phyloP scores from a whole-genome alignment of 495 filamentous ascomycete genomes.

The Podospora didyma region DNA sequence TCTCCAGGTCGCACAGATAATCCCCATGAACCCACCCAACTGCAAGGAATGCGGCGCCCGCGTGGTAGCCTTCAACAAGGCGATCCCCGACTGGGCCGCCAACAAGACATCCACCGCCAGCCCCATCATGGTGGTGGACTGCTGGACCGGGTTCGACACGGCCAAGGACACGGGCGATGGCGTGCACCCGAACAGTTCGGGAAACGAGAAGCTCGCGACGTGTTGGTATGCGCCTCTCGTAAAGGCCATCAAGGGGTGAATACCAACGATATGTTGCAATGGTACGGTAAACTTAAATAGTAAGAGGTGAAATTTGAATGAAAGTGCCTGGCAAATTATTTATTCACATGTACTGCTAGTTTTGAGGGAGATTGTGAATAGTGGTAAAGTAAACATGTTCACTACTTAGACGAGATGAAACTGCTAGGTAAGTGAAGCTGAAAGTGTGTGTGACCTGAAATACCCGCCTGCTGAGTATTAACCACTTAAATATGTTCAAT shows the following conservation, averaged over 20 bases:
- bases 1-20: constrained; percentile 41
- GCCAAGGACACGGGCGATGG: constrained; percentile 35
- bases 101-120: constrained; percentile 29
- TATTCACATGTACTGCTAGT: no score
- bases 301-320: no score
- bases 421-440: no score
- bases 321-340: no score
- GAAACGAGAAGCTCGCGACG: constrained; percentile 37
- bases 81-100: constrained; percentile 37
- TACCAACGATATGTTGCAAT: no score
- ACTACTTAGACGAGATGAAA: no score
- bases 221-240: constrained; percentile 28
- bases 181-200: constrained; percentile 41
- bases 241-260: constrained; percentile 6
- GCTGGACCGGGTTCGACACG: constrained; percentile 38
- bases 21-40: constrained; percentile 38
- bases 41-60: constrained; percentile 25
- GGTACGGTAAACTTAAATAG: no score
- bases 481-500: no score
- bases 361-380: no score
- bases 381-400: no score
- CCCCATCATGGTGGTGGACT: constrained; percentile 42
- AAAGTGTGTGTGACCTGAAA: no score
- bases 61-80: constrained; percentile 34
- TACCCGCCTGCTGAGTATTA: no score